These are phyloP conservation scores for Mycosarcoma mackinlayi DNA, from an alignment of 1,284 basidiomycete genomes.

Conservation along the genomic window DNA sequence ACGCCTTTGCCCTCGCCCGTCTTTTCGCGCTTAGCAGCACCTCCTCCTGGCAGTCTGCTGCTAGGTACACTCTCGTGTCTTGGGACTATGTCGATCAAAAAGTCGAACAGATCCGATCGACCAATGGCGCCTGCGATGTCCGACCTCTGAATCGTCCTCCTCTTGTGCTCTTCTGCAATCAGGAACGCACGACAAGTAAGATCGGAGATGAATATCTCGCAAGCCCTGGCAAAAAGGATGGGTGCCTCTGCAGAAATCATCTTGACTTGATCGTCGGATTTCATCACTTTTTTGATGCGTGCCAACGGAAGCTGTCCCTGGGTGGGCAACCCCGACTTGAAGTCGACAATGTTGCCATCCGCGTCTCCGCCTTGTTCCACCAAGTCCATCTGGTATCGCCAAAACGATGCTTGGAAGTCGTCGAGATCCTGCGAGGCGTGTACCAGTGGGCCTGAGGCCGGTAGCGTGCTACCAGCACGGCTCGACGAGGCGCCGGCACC, in stretches of 20 bases:
- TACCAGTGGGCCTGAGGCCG: constrained; percentile 38
- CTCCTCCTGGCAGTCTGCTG: constrained; percentile 45
- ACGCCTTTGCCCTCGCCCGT: constrained; percentile 44
- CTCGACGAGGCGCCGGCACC: constrained; percentile 25
- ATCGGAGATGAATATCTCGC: constrained; percentile 68
- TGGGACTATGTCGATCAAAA: constrained; percentile 67
- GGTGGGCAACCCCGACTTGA: constrained; percentile 54
- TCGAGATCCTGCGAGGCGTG: constrained; percentile 49
- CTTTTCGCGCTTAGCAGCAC: constrained; percentile 46
- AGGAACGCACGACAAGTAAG: constrained; percentile 66
- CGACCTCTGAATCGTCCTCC: constrained; percentile 64
- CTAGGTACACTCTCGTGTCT: constrained; percentile 56
- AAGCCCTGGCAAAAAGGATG: constrained; percentile 66
- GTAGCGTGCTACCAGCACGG: constrained; percentile 16
- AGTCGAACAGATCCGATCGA: constrained; percentile 66
- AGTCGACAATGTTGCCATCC: constrained; percentile 59
- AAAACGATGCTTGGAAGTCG: constrained; percentile 60
- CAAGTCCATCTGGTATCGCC: constrained; percentile 63
- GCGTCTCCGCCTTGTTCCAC: constrained; percentile 59
- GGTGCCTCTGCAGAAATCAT: constrained; percentile 68
- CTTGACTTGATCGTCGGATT: constrained; percentile 67
- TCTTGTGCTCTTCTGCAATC: constrained; percentile 65
- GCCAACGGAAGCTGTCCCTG: constrained; percentile 65
- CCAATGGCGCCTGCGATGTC: constrained; percentile 65
- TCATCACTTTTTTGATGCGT: constrained; percentile 68